Evolutionary conservation across 2,329 filamentous ascomycete species (phyloP), one percentile per base, ranked within the genome.

Genomic region (Phoma sp.): DNA sequence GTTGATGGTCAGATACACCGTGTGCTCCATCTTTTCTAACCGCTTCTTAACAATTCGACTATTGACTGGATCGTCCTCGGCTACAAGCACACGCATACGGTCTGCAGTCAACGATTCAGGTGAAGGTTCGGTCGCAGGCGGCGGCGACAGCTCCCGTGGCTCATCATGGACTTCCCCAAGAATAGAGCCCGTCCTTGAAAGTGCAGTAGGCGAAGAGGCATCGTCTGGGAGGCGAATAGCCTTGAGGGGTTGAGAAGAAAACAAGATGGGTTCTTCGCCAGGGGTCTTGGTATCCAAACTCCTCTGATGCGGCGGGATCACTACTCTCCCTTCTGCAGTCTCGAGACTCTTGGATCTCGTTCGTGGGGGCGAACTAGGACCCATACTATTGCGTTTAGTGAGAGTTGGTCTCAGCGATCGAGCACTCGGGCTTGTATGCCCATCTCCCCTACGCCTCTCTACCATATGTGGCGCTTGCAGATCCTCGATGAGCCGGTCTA

Each of bases 51-150:
- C 78, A 34, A 96, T 90, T 54, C 87, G 89, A 74, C 90, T 90
- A 64, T 96, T 96, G 62, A 96, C 87, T 0, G 91, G 91, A 64
- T 96, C 92, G 62, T 96, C 92, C 68, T 96, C 92, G 0, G 92
- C 92, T 29, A 96, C 85, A 18, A 96, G 79, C 2, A 96, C 85
- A 15, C 83, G 81, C 60, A 92, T 78, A 30, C 83, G 74, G 2
- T 80, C 73, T 1, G 76, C 61, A n/a, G 65, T 60, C 6, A 64
- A 33, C 6, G 59, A 47, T 23, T 62, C 58, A 14, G 65, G 38
- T n/a, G 33, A 33, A 3, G 59, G 29, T 9, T 47, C 21, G 2
- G 56, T 21, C 11, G 47, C 21, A 2, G 56, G 30, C 7, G 48
- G 14, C 2, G 57, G 34, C 9, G 50, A 17, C 7, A 54, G 46